These are phyloP conservation scores for Lepidium aucheri DNA, from an alignment of 345 rosid genomes.

Conservation along the genomic window DNA sequence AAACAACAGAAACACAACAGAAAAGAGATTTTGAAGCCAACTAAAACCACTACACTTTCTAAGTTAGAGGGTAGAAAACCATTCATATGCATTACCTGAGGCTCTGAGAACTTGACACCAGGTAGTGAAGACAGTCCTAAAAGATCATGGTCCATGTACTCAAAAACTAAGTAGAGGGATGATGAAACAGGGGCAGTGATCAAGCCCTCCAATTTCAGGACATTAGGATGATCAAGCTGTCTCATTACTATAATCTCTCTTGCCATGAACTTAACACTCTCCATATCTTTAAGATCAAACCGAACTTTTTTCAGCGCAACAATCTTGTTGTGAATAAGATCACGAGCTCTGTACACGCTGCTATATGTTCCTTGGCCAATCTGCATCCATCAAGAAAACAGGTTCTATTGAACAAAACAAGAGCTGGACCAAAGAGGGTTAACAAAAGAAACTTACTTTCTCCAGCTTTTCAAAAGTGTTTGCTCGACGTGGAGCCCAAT, in stretches of 20 bases:
- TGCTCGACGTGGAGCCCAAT: constrained; percentile 85
- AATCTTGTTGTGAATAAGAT: constrained; percentile 48
- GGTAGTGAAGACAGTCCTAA: constrained; percentile 82
- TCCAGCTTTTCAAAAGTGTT: constrained; percentile 73
- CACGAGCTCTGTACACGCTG: constrained; percentile 80
- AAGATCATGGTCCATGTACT: constrained; percentile 98
- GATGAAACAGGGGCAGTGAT: constrained; percentile 67
- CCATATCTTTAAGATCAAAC: constrained; percentile 66
- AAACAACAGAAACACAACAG: constrained; percentile 17
- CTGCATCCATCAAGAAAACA: constrained; percentile 36
- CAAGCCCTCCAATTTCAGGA: constrained; percentile 74
- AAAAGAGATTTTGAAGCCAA: background rate
- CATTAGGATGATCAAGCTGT: constrained; percentile 76
- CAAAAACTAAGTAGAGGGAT: constrained; percentile 79
- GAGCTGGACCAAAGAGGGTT: background rate
- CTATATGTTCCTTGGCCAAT: constrained; percentile 98
- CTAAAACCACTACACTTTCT: background rate
- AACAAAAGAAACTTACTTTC: constrained; percentile 43
- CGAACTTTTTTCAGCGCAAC: constrained; percentile 83
- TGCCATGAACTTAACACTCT: constrained; percentile 87
- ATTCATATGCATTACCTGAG: constrained; percentile 64
- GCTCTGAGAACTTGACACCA: constrained; percentile 63
- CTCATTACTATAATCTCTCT: constrained; percentile 78
- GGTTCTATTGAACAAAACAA: background rate
- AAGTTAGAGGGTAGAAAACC: background rate